These are phyloP conservation scores for Lasiosphaeria miniovina DNA, from an alignment of 495 filamentous ascomycete genomes.

Conservation along the genomic window DNA sequence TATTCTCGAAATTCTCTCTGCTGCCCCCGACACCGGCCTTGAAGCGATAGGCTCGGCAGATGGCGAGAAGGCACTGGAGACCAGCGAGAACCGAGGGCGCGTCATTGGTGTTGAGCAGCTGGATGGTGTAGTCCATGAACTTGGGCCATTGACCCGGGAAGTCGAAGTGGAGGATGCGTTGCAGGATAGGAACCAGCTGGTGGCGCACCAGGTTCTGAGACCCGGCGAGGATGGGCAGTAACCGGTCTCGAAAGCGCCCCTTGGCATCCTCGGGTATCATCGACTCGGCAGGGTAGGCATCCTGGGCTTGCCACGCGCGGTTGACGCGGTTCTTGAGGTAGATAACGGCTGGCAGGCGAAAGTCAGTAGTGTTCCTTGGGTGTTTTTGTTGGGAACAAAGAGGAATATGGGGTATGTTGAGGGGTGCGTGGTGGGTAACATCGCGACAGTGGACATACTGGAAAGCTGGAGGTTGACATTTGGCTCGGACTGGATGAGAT, in stretches of 20 bases:
- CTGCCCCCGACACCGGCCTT: slow-evolving; percentile 71
- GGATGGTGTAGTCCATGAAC: slow-evolving; percentile 86
- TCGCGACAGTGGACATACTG: slow-evolving; percentile 53
- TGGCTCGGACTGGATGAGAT: slow-evolving; percentile 85
- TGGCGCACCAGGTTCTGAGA: slow-evolving; percentile 76
- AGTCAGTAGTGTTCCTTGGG: slow-evolving; percentile 22
- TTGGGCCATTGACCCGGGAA: slow-evolving; percentile 92
- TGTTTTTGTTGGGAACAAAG: slow-evolving; percentile 8
- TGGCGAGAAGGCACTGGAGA: slow-evolving; percentile 86
- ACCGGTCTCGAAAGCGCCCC: slow-evolving; percentile 74
- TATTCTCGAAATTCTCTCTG: slow-evolving; percentile 85
- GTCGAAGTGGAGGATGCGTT: slow-evolving; percentile 92
- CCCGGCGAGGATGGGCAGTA: slow-evolving; percentile 83
- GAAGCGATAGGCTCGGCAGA: slow-evolving; percentile 92
- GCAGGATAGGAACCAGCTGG: slow-evolving; percentile 88
- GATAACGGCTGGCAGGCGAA: slow-evolving; percentile 67
- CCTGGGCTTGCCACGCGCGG: slow-evolving; percentile 78
- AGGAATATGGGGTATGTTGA: slow-evolving; percentile 9
- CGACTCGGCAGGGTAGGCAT: slow-evolving; percentile 63
- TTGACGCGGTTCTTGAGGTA: slow-evolving; percentile 97
- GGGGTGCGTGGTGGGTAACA: slow-evolving; percentile 1
- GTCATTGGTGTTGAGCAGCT: slow-evolving; percentile 79
- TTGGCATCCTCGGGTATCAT: slow-evolving; percentile 86
- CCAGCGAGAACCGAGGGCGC: slow-evolving; percentile 85
- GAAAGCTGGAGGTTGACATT: slow-evolving; percentile 80